Percentiles rank a stretch among this genome's conserved stretches.
Conservation (phyloP, 1,284 basidiomycete species). For the Anthracocystis setariae region DNA sequence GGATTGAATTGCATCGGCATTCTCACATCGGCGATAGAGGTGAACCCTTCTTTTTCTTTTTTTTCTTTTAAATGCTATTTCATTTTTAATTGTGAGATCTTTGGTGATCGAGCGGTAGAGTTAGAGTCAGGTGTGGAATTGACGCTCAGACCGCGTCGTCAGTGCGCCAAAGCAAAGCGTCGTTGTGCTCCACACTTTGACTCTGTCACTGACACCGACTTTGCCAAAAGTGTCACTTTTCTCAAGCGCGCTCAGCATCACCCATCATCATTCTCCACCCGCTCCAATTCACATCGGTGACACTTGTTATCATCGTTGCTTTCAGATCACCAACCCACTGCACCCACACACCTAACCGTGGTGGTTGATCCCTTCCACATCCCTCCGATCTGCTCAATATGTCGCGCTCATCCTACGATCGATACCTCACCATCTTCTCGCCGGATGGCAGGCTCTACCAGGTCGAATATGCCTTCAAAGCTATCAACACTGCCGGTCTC, state of each 20-base stretch:
- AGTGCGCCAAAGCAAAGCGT: constrained; percentile 16
- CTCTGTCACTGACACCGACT: neutral
- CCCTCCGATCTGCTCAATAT: constrained; percentile 40
- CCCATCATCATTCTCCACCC: neutral
- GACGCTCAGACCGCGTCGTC: constrained; percentile 49
- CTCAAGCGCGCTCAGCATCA: neutral
- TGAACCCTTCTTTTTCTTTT: no score
- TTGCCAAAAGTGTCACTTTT: constrained; percentile 32
- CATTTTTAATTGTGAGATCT: neutral
- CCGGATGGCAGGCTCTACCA: constrained; percentile 67
- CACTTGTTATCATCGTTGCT: neutral
- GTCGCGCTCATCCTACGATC: constrained; percentile 66
- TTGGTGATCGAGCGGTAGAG: neutral
- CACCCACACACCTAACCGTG: no score
- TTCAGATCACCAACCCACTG: no score
- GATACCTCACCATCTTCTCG: constrained; percentile 67
- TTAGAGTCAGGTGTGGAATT: neutral
- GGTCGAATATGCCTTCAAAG: constrained; percentile 92
- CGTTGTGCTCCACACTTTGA: constrained; percentile 19
- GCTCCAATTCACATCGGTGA: neutral
- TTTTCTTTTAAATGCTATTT: no score
- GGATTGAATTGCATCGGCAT: neutral
- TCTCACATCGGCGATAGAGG: no score
- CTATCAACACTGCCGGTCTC: constrained; percentile 94
- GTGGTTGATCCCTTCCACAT: no score